Base-by-base conservation (phyloP, 2,329 filamentous ascomycete species). In the Sphaceloma murrayae region DNA sequence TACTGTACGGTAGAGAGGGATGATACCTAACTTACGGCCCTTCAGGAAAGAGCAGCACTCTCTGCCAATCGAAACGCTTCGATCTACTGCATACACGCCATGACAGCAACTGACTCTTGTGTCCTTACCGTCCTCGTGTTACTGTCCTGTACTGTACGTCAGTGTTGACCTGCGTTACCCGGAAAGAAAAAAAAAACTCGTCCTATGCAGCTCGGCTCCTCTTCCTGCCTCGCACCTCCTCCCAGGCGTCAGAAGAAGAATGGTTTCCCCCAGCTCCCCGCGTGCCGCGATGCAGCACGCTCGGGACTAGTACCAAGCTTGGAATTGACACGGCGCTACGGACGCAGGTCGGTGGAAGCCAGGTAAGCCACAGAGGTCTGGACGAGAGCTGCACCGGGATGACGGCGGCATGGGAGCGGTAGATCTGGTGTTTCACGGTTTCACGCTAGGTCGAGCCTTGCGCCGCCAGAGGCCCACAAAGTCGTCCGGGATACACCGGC, bases 261-360 rank as follows among this genome's bases (percentile, higher is more conserved):
- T 38, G 14, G 11, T 18, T 2, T 14, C 24, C 24, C 24, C 24
- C 24, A 27, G 24, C 24, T 38, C 19, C 19, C 36, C 36, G 24
- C 36, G 36, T 26, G 22, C 14, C 18, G 33, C 17, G 11, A 36
- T 40, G 36, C 36, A 40, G 24, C 26, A n/a, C n/a, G n/a, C n/a
- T n/a, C n/a, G n/a, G n/a, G 26, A 26, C 30, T 16, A 29, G 14
- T 13, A n/a, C 27, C 19, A 40, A 40, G 36, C 22, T 40, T 40
- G 36, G 36, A n/a, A 29, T 40, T 40, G 36, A 40, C 22, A 40
- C 18, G 36, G 16, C 36, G 22, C 36, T 40, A 40, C 36, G 36
- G 36, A 11, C 14, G 21, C 18, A 16, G n/a, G 17, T 17, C 14
- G 14, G n/a, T 16, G 9, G 2, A 4, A 36, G 8, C 3, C 19